Evolutionary conservation across 768 basidiomycete genomes (phyloP).

Genomic region (Mycena chlorophos): DNA sequence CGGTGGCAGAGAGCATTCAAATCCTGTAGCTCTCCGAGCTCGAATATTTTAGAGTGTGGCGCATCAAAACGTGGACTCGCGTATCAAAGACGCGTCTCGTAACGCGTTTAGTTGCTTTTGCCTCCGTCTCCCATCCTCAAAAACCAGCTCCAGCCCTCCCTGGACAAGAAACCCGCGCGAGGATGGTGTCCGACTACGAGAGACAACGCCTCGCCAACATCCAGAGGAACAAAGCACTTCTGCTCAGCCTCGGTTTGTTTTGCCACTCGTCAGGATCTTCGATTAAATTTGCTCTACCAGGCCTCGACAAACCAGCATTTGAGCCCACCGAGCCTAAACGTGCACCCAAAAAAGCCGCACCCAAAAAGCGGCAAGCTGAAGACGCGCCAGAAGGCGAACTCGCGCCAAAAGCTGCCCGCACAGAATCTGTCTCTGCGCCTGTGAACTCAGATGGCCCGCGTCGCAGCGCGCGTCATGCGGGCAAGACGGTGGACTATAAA

Average conservation of each 20-base stretch:
- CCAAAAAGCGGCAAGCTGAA: conserved; percentile 45
- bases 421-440: conserved; percentile 24
- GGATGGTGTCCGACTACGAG: conserved; percentile 39
- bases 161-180: too few species aligned
- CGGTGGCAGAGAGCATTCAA: too few species aligned
- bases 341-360: conserved; percentile 21
- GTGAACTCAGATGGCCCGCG: conserved; percentile 38
- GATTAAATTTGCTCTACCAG: conserved; percentile 29
- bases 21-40: too few species aligned
- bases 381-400: conserved; percentile 19
- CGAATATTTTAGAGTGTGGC: too few species aligned
- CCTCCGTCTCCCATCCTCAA: too few species aligned
- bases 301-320: conserved; percentile 46
- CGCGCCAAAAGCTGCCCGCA: conserved; percentile 32
- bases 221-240: conserved; percentile 16
- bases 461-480: conserved; percentile 68
- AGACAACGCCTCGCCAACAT: conserved; percentile 36
- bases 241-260: conserved; percentile 6
- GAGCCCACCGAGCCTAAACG: conserved; percentile 47
- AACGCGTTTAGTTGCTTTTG: too few species aligned
- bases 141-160: too few species aligned
- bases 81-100: too few species aligned
- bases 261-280: conserved; percentile 2
- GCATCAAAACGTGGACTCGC: too few species aligned
- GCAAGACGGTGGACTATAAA: conserved; percentile 57